phyloP scores from a whole-genome alignment of 768 basidiomycete genomes.

The Boletus sp. region DNA sequence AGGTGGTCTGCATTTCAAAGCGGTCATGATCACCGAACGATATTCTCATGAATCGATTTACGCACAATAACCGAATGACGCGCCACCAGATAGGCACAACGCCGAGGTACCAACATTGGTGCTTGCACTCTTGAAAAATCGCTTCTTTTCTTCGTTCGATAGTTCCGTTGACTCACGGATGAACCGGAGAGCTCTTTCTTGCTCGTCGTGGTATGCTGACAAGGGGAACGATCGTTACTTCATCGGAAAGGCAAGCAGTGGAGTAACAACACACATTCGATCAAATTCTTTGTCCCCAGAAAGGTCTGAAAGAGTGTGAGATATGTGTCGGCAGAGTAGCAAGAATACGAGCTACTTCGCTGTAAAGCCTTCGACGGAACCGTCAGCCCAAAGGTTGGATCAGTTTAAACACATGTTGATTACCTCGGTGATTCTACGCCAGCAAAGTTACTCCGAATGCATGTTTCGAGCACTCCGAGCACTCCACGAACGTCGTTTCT shows the following conservation, averaged over 20 bases:
- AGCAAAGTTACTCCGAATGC: conserved; percentile 89
- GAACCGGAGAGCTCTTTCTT: conserved; percentile 71
- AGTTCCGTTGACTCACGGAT: conserved; percentile 73
- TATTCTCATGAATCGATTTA: conserved; percentile 5
- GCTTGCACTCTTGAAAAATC: conserved; percentile 87
- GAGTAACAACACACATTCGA: conserved; percentile 61
- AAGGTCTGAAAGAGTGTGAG: conserved; percentile 62
- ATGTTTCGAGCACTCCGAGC: conserved; percentile 88
- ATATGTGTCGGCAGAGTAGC: neutral
- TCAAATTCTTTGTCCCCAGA: conserved; percentile 84
- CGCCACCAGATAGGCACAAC: conserved; percentile 94
- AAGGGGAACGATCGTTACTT: neutral
- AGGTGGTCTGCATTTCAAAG: conserved; percentile 62
- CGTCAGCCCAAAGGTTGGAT: conserved; percentile 4
- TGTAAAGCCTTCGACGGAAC: conserved; percentile 65
- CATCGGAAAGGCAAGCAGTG: neutral
- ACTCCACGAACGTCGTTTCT: conserved; percentile 82
- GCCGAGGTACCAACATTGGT: conserved; percentile 91
- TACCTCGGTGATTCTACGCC: conserved; percentile 84
- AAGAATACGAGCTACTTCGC: conserved; percentile 53
- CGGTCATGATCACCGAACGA: neutral
- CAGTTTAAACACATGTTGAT: neutral
- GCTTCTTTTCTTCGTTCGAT: conserved; percentile 82
- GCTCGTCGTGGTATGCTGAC: conserved; percentile 79
- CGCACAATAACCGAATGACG: conserved; percentile 88